Evolutionary conservation across 176 grass and related monocot species (phyloP), one percentile per base, ranked within the genome.

Genomic region (Areca catechu): DNA sequence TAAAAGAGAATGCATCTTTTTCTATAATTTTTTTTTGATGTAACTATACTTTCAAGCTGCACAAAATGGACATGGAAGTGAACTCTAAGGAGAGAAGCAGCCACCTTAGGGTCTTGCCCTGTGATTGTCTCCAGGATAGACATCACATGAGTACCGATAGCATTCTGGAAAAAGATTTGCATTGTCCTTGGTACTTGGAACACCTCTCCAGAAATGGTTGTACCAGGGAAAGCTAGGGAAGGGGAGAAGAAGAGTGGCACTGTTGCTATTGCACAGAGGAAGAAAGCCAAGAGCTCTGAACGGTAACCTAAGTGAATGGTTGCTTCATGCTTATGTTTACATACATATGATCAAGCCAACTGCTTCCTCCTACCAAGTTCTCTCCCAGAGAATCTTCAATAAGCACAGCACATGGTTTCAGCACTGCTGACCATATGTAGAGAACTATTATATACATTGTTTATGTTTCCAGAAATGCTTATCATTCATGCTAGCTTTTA

Each of bases 1-100:
- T 29, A 29, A 29, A 6, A 6, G 27, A 6, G 56, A 59, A 24
- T 24, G 17, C 22, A 54, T 54, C 47, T 22, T 63, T 29, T 9
- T 29, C 27, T 6, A 6, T 6, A 29, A 6, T 29, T 29, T 29
- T 6, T 29, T 29, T 5, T 6, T 29, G 27, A 29, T 63, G 49
- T 16, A 56, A 18, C 53, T 47, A 49, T 61, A 29, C 48, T 52
- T 82, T 29, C 27, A 62, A 88, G 84, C 80, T 94, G 80, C 61
- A 94, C 89, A 62, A 94, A 94, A 62, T 80, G 84, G 69, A 88
- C 89, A 54, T 88, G 84, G 56, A 84, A 94, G 19, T 73, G 77
- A 67, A 94, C 73, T 80, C 89, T 84, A 50, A 94, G 80, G 58
- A 94, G 84, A 43, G 89, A 84, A 53, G 89, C 80, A 37, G 80